Conservation (phyloP, 2,329 filamentous ascomycete species). For the Alternaria novae-zelandiae region DNA sequence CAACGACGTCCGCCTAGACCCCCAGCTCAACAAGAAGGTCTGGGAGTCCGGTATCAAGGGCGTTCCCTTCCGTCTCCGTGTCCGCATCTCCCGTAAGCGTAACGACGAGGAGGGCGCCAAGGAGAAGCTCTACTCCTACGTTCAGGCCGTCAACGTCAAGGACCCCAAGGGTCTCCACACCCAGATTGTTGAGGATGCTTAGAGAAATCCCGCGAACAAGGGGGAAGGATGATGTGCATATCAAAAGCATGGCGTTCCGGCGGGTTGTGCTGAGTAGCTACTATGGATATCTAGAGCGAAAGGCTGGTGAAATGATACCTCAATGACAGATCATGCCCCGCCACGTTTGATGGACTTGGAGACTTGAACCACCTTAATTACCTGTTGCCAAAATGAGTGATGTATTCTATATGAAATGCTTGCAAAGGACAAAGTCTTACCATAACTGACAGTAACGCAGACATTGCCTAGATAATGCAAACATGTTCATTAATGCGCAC, state of each 20-base stretch:
- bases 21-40: constrained; percentile 99
- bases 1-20: constrained; percentile 95
- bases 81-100: constrained; percentile 99
- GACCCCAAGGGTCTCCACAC: constrained; percentile 97
- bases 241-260: constrained; percentile 45
- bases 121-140: constrained; percentile 99
- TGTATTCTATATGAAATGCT: background rate
- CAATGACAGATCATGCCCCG: constrained; percentile 45
- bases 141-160: constrained; percentile 99
- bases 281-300: constrained; percentile 35
- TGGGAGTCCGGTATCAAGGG: constrained; percentile 99
- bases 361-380: background rate
- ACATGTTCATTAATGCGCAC: background rate
- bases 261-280: constrained; percentile 44
- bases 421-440: background rate
- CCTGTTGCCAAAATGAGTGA: background rate
- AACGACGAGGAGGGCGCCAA: constrained; percentile 99
- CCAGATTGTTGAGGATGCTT: constrained; percentile 76
- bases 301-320: constrained; percentile 46
- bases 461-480: background rate
- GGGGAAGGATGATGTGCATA: constrained; percentile 35
- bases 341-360: constrained; percentile 21
- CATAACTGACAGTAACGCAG: background rate
- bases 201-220: constrained; percentile 35
- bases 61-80: constrained; percentile 93